Evolutionary conservation across 805 yeast species (phyloP).

Genomic region (Candida sakaeoensis): DNA sequence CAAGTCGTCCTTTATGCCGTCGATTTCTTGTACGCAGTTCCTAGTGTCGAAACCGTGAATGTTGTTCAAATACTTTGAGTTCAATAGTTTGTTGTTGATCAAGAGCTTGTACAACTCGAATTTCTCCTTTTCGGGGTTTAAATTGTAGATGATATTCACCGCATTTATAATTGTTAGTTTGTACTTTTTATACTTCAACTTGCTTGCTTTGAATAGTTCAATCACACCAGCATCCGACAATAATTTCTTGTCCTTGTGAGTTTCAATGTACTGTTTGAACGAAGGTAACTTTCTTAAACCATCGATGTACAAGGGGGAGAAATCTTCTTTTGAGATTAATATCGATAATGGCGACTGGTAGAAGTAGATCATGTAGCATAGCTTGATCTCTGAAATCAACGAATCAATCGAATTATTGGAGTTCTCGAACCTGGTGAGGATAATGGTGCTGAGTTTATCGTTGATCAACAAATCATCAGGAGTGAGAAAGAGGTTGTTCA

Average conservation of each 20-base stretch:
- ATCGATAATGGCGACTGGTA: conserved; percentile 35
- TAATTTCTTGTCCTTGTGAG: conserved; percentile 8
- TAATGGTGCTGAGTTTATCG: conserved; percentile 21
- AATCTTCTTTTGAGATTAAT: conserved; percentile 15
- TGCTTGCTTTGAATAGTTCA: conserved; percentile 13
- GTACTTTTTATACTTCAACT: conserved; percentile 19
- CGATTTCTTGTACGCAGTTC: conserved; percentile 7
- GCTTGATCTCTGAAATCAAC: conserved; percentile 33
- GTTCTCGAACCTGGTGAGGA: conserved; percentile 32
- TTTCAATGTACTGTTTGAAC: conserved; percentile 33
- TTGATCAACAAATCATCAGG: conserved; percentile 22
- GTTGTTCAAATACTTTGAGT: conserved; percentile 22
- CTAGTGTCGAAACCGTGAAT: conserved; percentile 1
- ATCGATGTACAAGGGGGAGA: conserved; percentile 16
- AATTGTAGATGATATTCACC: conserved; percentile 19
- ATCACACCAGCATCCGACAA: conserved; percentile 11
- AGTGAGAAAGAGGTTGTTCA: conserved; percentile 30
- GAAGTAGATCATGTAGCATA: conserved; percentile 37
- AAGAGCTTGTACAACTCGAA: conserved; percentile 31
- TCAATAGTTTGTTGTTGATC: conserved; percentile 24
- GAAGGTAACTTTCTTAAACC: conserved; percentile 33
- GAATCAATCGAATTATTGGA: conserved; percentile 41
- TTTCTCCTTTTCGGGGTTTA: conserved; percentile 18
- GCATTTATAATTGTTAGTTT: conserved; percentile 24
- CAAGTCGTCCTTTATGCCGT: conserved; percentile 12